A percentile compares a stretch with the other conserved stretches of the same genome.
These are phyloP conservation scores for Vanrija humicola DNA, from an alignment of 1,284 basidiomycete genomes.

Conservation along the genomic window DNA sequence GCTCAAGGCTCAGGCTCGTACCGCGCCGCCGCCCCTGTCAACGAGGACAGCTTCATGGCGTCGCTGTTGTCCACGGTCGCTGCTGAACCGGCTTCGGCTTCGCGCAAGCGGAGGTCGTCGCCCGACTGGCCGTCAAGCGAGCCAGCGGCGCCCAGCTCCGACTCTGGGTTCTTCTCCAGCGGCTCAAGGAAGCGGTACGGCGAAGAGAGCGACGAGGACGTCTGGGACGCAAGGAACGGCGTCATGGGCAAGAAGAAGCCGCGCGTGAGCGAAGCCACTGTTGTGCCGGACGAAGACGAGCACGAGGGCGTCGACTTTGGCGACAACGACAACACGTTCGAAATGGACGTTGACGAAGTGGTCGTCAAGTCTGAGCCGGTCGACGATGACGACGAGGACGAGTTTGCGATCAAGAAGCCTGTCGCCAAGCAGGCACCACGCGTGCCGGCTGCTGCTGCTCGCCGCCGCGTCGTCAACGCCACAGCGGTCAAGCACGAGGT, in stretches of 20 bases:
- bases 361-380: constrained; percentile 49
- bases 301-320: constrained; percentile 20
- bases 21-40: constrained; percentile 64
- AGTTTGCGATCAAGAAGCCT: constrained; percentile 23
- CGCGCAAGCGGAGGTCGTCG: constrained; percentile 62
- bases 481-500: constrained; percentile 4
- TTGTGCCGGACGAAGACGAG: constrained; percentile 27
- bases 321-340: constrained; percentile 9
- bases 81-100: constrained; percentile 49
- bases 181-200: constrained; percentile 25
- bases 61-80: constrained; percentile 57
- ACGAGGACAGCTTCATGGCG: constrained; percentile 83
- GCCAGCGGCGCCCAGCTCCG: constrained; percentile 39
- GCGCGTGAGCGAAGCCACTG: constrained; percentile 37
- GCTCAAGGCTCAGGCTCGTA: constrained; percentile 62
- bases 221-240: constrained; percentile 30
- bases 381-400: constrained; percentile 48
- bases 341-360: constrained; percentile 27
- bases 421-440: constrained; percentile 9
- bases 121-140: constrained; percentile 51
- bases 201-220: constrained; percentile 48
- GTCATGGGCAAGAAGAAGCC: constrained; percentile 43
- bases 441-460: constrained; percentile 1
- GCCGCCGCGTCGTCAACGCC: constrained; percentile 15
- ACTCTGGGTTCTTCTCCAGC: constrained; percentile 53